A percentile compares a stretch with the other conserved stretches of the same genome.
phyloP scores from a whole-genome alignment of 768 basidiomycete species.

The Auricularia auricula-judae region DNA sequence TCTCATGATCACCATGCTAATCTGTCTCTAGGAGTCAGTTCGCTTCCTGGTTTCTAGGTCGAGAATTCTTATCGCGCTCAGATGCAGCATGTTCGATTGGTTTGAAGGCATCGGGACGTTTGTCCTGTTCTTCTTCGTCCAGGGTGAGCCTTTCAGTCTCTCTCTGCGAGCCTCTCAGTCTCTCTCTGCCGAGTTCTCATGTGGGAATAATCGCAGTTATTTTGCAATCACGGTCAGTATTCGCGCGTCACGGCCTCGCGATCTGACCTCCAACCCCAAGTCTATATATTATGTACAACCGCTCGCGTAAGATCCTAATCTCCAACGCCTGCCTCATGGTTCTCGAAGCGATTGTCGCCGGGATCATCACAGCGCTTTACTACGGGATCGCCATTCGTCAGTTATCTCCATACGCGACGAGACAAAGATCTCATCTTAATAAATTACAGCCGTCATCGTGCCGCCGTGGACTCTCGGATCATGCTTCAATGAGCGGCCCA shows the following conservation, averaged over 20 bases:
- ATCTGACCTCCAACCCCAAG: not conserved
- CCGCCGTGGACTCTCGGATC: not conserved
- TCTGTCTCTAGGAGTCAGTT: no score
- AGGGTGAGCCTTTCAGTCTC: not conserved
- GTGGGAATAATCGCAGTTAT: not conserved
- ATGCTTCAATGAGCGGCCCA: not conserved
- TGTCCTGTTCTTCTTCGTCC: not conserved
- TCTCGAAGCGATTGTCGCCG: not conserved
- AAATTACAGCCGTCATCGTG: not conserved
- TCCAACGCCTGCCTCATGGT: not conserved
- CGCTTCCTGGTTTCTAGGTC: no score
- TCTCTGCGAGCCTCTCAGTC: no score
- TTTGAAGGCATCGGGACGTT: not conserved
- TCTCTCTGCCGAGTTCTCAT: no score
- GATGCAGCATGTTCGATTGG: not conserved
- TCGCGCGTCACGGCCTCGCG: not conserved
- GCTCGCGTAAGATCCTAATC: not conserved
- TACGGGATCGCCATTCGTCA: not conserved
- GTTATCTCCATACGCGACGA: not conserved
- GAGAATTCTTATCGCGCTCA: not conserved
- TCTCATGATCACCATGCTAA: not conserved
- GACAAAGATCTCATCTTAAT: not conserved
- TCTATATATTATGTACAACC: not conserved
- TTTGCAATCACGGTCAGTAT: not conserved
- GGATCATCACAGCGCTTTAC: not conserved